Evolutionary conservation across 345 rosid genomes (phyloP).

Genomic region (Acer saccharum): DNA sequence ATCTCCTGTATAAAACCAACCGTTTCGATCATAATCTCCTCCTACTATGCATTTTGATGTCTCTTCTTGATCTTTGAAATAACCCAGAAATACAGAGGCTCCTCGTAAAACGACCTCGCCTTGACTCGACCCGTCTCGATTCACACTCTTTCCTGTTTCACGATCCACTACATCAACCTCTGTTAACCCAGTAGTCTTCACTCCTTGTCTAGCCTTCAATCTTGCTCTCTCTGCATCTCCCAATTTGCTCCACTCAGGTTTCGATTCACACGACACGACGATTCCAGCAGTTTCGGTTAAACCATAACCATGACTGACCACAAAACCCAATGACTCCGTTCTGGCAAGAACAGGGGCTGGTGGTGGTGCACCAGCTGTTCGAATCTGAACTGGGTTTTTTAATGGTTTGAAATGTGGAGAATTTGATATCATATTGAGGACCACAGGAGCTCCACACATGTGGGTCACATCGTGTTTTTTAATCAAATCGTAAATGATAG

Average conservation of each 20-base stretch:
- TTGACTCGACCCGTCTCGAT: constrained; percentile 29
- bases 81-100: constrained; percentile 32
- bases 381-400: constrained; percentile 27
- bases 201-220: constrained; percentile 39
- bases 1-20: constrained; percentile 41
- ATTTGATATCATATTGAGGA: constrained; percentile 37
- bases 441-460: constrained; percentile 45
- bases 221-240: constrained; percentile 20
- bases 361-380: constrained; percentile 40
- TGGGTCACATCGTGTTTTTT: constrained; percentile 31
- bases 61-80: constrained; percentile 32
- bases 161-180: constrained; percentile 35
- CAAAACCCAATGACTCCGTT: constrained; percentile 36
- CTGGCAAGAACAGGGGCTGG: constrained; percentile 32
- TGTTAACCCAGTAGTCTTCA: constrained; percentile 24
- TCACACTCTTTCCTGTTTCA: constrained; percentile 24
- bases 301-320: constrained; percentile 41
- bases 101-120: constrained; percentile 41
- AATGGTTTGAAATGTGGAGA: constrained; percentile 15
- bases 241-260: constrained; percentile 33
- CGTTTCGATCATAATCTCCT: background rate
- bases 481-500: constrained; percentile 27
- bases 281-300: constrained; percentile 39
- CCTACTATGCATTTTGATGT: constrained; percentile 21
- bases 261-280: constrained; percentile 35